Base-by-base conservation (phyloP, 257 asterid genomes). In the Plantago elongata region DNA sequence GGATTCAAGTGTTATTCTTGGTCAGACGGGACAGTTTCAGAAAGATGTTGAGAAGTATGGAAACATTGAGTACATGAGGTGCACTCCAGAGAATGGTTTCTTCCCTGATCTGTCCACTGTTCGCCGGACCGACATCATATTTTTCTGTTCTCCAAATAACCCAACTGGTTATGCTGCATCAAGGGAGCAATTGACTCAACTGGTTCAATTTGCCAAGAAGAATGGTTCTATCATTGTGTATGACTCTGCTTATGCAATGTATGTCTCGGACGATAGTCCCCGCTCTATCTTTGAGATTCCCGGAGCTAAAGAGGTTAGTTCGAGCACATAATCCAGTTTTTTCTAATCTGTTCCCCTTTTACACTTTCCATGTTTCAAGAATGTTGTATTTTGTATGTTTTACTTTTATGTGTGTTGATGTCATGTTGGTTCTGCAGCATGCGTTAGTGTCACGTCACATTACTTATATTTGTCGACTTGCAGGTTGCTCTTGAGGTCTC, bases 191-290 rank as follows among this genome's bases (percentile, higher is more conserved):
- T 84, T 93, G 57, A 84, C 96, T 67, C 79, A 67, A 67, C 84
- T 93, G 72, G 99, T 89, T 47, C 79, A 80, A 62, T 89, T 87
- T 58, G 99, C 99, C 45, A 89, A 86, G 78, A 77, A 81, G 63
- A 92, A 92, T 73, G 99, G 97, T 17, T 92, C 99, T 11, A 87
- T 92, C 78, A 78, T 92, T 47, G 85, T 89, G 66, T 89, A 83
- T 67, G 99, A 92, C 81, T 92, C 99, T 59, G 97, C 97, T n/a
- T 93, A 93, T 79, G 97, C 97, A 13, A 82, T 87, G 99, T 93
- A 93, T 42, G 86, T 89, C 62, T 83, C 97, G 8, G 99, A 92
- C 59, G 89, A 89, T 65, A 83, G 89, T 67, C 97, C 99, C 2
- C 76, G 76, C 74, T 89, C 99, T 65, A 84, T 93, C 63, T 89